Evolutionary conservation across 495 filamentous ascomycete genomes (phyloP).

Genomic region (Hapsidospora chrysogenum): DNA sequence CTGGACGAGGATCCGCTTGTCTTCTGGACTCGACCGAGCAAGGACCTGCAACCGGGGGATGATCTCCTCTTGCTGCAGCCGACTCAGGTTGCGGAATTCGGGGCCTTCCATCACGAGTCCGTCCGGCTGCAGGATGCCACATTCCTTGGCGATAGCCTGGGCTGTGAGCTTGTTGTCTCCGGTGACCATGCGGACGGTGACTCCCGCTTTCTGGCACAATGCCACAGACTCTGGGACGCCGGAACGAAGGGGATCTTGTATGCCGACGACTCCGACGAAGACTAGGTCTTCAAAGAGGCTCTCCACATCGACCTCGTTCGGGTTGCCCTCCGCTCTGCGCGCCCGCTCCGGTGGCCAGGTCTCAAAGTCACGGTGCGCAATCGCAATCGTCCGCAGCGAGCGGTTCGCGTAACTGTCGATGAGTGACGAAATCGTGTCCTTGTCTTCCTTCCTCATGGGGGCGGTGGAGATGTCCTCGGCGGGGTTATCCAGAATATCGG

Average conservation of each 20-base stretch:
- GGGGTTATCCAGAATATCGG: slow-evolving; percentile 41
- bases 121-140: slow-evolving; percentile 62
- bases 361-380: slow-evolving; percentile 78
- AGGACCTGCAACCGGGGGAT: slow-evolving; percentile 68
- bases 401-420: slow-evolving; percentile 66
- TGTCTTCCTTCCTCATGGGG: neutral
- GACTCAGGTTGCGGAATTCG: slow-evolving; percentile 60
- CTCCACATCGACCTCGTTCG: slow-evolving; percentile 45
- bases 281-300: slow-evolving; percentile 66
- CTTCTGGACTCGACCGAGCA: slow-evolving; percentile 74
- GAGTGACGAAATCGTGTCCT: slow-evolving; percentile 38
- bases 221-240: slow-evolving; percentile 64
- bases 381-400: slow-evolving; percentile 74
- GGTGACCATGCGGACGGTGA: slow-evolving; percentile 81
- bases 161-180: slow-evolving; percentile 75
- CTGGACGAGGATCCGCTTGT: slow-evolving; percentile 67
- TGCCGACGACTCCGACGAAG: slow-evolving; percentile 65
- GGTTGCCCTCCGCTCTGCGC: slow-evolving; percentile 17
- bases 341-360: slow-evolving; percentile 59
- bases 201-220: slow-evolving; percentile 59
- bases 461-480: slow-evolving; percentile 52
- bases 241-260: slow-evolving; percentile 72
- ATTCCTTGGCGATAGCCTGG: slow-evolving; percentile 65
- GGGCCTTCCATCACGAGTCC: slow-evolving; percentile 73
- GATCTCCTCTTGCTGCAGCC: slow-evolving; percentile 50